A percentile compares a stretch with the other conserved stretches of the same genome.
Conservation (phyloP, 2,329 filamentous ascomycete species). For the Ophiostoma novo-ulmi region DNA sequence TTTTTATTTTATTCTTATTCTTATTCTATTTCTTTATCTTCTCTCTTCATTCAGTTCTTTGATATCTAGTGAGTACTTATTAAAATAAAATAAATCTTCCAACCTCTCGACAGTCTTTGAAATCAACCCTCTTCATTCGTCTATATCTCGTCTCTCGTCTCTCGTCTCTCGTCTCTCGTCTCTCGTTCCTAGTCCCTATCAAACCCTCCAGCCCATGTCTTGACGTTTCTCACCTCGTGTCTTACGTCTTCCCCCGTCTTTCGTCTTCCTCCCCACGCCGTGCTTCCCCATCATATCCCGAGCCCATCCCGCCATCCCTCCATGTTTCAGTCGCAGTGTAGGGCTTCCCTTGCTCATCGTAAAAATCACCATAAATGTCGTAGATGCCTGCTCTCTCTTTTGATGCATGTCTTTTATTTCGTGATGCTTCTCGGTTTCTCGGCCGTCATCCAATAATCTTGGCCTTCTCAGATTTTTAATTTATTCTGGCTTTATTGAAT, state of each 20-base stretch:
- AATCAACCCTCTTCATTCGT: neutral
- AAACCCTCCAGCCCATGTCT: too few species aligned
- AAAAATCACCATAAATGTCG: too few species aligned
- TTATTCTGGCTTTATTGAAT: too few species aligned
- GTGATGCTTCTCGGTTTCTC: too few species aligned
- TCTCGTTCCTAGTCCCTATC: neutral
- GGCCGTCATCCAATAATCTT: too few species aligned
- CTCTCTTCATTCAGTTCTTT: neutral
- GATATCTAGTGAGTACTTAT: too few species aligned
- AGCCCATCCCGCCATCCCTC: neutral
- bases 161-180: neutral
- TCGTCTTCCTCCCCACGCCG: neutral
- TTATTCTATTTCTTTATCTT: neutral
- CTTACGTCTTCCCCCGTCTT: constrained; percentile 5
- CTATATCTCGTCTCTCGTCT: neutral
- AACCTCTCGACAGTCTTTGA: neutral
- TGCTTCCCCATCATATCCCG: neutral
- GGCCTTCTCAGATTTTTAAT: too few species aligned
- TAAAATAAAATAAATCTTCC: neutral
- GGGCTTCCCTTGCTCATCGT: neutral
- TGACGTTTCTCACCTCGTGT: neutral
- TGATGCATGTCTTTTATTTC: too few species aligned
- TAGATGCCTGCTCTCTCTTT: too few species aligned
- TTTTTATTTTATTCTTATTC: too few species aligned
- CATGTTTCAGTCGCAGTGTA: neutral